These are phyloP conservation scores for Diaporthe australafricana DNA, from an alignment of 2,329 filamentous ascomycete genomes.

Conservation along the genomic window DNA sequence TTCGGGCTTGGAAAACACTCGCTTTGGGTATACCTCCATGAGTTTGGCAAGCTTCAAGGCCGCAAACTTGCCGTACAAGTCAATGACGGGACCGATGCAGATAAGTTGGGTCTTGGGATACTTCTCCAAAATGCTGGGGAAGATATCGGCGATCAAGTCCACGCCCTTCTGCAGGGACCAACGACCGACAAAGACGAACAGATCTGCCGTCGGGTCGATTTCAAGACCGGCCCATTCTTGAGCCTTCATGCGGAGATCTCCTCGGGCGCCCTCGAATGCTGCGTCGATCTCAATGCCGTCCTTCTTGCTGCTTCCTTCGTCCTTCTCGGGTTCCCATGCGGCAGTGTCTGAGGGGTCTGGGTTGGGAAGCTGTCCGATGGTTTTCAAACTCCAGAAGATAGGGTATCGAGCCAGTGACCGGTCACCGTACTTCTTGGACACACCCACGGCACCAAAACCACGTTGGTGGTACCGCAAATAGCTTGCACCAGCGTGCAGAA, in stretches of 20 bases:
- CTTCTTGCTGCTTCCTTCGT: constrained; percentile 56
- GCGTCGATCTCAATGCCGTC: constrained; percentile 64
- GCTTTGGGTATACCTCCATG: constrained; percentile 73
- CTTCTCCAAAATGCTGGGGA: constrained; percentile 69
- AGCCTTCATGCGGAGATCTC: constrained; percentile 67
- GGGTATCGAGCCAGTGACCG: constrained; percentile 74
- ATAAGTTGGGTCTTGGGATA: constrained; percentile 70
- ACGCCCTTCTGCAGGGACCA: constrained; percentile 79
- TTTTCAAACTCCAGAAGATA: constrained; percentile 75
- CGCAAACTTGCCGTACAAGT: constrained; percentile 75
- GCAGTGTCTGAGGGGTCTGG: constrained; percentile 72
- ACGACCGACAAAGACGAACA: constrained; percentile 77
- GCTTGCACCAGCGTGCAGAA: constrained; percentile 71
- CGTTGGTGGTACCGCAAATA: constrained; percentile 73
- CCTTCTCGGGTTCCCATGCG: constrained; percentile 64
- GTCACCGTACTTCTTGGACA: constrained; percentile 76
- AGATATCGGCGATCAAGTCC: constrained; percentile 75
- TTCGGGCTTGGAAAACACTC: constrained; percentile 75
- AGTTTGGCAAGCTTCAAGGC: constrained; percentile 71
- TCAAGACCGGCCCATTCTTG: constrained; percentile 77
- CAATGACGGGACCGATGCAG: constrained; percentile 72
- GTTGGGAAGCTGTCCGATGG: constrained; percentile 74
- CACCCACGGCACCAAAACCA: constrained; percentile 73
- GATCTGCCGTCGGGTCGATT: constrained; percentile 70
- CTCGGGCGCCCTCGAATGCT: constrained; percentile 65